Percentiles rank a stretch among this genome's conserved stretches.
phyloP scores from a whole-genome alignment of 2,329 filamentous ascomycete genomes.

The Colletotrichum agaves region DNA sequence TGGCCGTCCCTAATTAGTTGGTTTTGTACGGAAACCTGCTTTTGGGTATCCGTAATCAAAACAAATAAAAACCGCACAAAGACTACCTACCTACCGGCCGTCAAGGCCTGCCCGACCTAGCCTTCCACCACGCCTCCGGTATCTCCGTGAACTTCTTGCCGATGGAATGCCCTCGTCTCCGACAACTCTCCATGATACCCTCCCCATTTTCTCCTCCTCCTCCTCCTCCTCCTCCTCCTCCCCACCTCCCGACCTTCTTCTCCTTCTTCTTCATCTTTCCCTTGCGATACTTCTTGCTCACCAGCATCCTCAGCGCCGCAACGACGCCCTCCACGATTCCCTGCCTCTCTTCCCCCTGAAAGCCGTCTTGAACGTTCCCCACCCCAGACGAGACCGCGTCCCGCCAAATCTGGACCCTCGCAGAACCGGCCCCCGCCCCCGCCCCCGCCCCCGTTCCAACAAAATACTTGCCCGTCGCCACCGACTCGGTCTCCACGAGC shows the following conservation, averaged over 20 bases:
- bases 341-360: background rate
- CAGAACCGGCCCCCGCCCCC: background rate
- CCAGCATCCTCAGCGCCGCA: background rate
- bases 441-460: too few relatives aligned
- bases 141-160: conserved; percentile 1
- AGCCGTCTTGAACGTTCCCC: background rate
- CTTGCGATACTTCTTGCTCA: background rate
- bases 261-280: background rate
- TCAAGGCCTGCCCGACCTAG: background rate
- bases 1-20: too few relatives aligned
- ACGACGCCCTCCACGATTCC: background rate
- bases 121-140: conserved; percentile 26
- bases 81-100: too few relatives aligned
- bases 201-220: too few relatives aligned
- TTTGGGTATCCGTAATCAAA: conserved; percentile 6
- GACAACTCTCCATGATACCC: too few relatives aligned
- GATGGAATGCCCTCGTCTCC: too few relatives aligned
- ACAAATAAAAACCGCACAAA: background rate
- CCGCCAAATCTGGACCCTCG: background rate
- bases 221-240: background rate
- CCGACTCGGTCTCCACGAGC: too few relatives aligned
- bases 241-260: background rate
- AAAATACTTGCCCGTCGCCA: too few relatives aligned
- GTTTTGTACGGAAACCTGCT: background rate
- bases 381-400: background rate